Evolutionary conservation across 108 stramenopile genomes (phyloP), one percentile per base, ranked within the genome.

Genomic region (Parietichytrium sp.): DNA sequence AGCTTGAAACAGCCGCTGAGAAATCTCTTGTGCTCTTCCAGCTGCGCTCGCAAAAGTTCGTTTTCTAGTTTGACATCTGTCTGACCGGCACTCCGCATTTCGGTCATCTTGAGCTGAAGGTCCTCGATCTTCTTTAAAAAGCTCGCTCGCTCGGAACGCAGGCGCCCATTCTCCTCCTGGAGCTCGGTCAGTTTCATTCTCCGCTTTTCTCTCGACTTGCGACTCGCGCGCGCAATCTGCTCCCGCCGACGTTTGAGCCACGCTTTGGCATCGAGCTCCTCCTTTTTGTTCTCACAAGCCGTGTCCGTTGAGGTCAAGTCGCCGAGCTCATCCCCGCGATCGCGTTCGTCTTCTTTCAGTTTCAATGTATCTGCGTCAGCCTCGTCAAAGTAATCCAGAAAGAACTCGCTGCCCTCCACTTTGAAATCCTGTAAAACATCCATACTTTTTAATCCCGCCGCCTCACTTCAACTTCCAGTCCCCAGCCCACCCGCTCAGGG

Each of bases 181-280:
- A 72, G 61, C 42, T 33, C 61, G 42, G 38, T 72, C 13, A 72
- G 38, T 25, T 72, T 33, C 38, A 45, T 72, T 20, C 42, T 47
- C 38, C 61, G 61, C 61, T 72, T 72, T 45, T 72, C 61, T n/a
- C 61, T 33, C 10, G 61, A 33, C 20, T 72, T 72, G 61, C 61
- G 61, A 25, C 61, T 72, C 10, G 61, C 61, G n/a, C 61, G 61
- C 23, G 61, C 61, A 27, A 72, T 72, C 20, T 72, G 61, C 61
- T 72, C 61, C n/a, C 61, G 61, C 23, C 61, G 61, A n/a, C 61
- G 61, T 20, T 72, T 72, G 16, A 72, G 42, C 61, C 61, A 72
- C 23, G 61, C 61, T 25, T 72, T 72, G 42, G 61, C 38, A 18
- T 45, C 61, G 3, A 72, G 4, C 29, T 50, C 49, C n/a, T n/a